Conservation (phyloP, 2,329 filamentous ascomycete species). For the Magnaporthiopsis poae region DNA sequence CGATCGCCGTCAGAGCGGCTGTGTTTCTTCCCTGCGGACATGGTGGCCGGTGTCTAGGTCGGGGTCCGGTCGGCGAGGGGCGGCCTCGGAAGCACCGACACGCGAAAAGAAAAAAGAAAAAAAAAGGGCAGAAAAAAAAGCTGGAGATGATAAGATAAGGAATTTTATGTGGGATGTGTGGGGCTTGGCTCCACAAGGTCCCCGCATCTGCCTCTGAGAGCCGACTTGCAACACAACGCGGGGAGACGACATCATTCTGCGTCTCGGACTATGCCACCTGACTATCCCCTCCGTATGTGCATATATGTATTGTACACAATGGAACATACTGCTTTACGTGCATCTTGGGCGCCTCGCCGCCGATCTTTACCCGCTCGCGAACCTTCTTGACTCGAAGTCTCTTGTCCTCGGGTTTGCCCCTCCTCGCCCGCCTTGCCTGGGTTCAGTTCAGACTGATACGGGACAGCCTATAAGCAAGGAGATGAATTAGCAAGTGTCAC, state of each 20-base stretch:
- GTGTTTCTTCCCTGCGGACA: conserved; percentile 19
- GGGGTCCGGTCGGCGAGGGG: not conserved
- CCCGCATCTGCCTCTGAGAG: too few species aligned
- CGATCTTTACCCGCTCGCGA: not conserved
- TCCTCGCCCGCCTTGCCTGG: too few species aligned
- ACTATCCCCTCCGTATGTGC: not conserved
- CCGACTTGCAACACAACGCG: not conserved
- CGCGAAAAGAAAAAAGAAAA: not conserved
- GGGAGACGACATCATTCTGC: not conserved
- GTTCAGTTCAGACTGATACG: not conserved
- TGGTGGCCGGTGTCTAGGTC: conserved; percentile 5
- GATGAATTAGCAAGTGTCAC: not conserved
- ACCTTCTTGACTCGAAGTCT: not conserved
- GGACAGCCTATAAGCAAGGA: not conserved
- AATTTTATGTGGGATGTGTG: not conserved
- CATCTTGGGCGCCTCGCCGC: not conserved
- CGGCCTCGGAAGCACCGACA: not conserved
- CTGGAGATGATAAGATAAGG: conserved; percentile 6
- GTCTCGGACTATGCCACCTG: not conserved
- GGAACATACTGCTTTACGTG: not conserved
- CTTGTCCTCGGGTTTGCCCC: too few species aligned
- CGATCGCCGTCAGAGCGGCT: conserved; percentile 17
- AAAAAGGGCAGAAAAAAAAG: not conserved
- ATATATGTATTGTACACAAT: not conserved
- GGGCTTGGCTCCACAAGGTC: too few species aligned